Percentiles rank a stretch among this genome's conserved stretches.
phyloP scores from a whole-genome alignment of 2,329 filamentous ascomycete genomes.

The Thelonectria discophora region DNA sequence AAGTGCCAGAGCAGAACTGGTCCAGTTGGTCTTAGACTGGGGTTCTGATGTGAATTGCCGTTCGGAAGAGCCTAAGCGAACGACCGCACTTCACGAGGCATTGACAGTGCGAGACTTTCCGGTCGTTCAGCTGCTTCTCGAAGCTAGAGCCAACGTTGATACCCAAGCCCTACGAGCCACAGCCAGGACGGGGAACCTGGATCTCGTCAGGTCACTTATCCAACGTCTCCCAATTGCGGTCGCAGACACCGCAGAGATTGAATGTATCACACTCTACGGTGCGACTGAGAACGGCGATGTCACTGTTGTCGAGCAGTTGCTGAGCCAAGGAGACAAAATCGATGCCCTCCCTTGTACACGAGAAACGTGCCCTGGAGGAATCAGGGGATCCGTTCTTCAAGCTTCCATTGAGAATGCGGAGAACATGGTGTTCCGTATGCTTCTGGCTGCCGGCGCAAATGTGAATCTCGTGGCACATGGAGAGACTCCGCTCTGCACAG shows the following conservation, averaged over 20 bases:
- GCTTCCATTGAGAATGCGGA: too few species aligned
- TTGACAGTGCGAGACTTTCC: neutral
- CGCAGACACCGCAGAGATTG: neutral
- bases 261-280: neutral
- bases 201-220: neutral
- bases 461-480: too few species aligned
- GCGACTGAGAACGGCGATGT: too few species aligned
- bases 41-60: neutral
- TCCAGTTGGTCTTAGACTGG: neutral
- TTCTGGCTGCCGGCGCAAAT: too few species aligned
- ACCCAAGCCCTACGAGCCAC: neutral
- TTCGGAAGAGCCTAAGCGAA: neutral
- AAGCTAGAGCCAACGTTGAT: neutral
- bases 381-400: too few species aligned
- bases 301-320: too few species aligned
- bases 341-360: too few species aligned
- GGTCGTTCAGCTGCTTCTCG: neutral
- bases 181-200: neutral
- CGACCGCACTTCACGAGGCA: neutral
- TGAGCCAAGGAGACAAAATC: too few species aligned
- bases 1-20: neutral
- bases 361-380: too few species aligned
- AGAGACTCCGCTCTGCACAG: too few species aligned
- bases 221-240: neutral
- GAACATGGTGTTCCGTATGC: too few species aligned